Conservation (phyloP, 2,329 filamentous ascomycete genomes). For the Dactylellina leptospora region DNA sequence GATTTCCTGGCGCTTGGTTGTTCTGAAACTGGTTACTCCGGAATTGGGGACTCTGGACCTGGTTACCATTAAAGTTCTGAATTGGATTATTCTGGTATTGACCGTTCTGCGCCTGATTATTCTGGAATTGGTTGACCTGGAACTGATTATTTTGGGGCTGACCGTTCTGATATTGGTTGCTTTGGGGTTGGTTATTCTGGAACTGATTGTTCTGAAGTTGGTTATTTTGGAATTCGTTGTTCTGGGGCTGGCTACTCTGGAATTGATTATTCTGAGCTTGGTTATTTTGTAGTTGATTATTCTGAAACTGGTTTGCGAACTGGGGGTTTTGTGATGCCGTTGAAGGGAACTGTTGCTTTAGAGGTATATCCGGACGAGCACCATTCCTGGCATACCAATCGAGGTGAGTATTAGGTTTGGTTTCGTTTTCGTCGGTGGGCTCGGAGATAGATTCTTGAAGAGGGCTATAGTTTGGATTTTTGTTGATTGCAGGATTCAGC, state of each 20-base stretch:
- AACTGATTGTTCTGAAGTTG: neutral
- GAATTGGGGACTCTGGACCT: neutral
- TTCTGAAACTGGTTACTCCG: neutral
- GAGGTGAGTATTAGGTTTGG: neutral
- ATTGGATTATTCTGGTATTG: neutral
- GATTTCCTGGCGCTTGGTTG: neutral
- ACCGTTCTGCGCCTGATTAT: neutral
- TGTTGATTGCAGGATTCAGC: conserved; percentile 16
- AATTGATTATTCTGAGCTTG: neutral
- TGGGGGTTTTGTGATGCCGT: neutral
- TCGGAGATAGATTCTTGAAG: conserved; percentile 1
- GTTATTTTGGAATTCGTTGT: neutral
- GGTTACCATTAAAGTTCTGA: neutral
- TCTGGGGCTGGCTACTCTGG: neutral
- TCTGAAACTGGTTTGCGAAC: neutral
- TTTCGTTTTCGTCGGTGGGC: conserved; percentile 4
- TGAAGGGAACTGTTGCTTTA: neutral
- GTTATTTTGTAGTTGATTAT: neutral
- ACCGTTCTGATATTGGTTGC: neutral
- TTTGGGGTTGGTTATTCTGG: neutral
- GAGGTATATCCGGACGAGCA: neutral
- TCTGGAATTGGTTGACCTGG: neutral
- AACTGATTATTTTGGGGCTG: neutral
- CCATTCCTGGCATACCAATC: conserved; percentile 4
- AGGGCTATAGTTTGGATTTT: conserved; percentile 15